Base-by-base conservation (phyloP, 495 filamentous ascomycete genomes). In the Hyaloscypha variabilis region DNA sequence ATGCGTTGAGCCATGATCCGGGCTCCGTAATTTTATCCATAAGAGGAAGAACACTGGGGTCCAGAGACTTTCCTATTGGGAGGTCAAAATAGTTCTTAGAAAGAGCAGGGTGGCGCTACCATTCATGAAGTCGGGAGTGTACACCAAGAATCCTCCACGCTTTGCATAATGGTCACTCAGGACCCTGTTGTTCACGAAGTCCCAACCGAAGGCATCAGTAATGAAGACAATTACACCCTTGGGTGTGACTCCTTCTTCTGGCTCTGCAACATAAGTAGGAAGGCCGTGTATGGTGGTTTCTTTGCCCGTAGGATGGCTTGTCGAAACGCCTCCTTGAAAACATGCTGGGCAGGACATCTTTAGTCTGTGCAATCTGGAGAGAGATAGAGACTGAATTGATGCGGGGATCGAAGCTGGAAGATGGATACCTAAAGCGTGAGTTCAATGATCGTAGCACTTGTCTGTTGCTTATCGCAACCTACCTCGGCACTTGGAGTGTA, bases 171-270 rank as follows among this genome's bases (percentile, higher is more conserved):
- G 61, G 64, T 89, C 85, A 10, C 82, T 80, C 10, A 88, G 71
- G 1, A 85, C 69, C 8, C 86, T 75, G 39, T 77, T 80, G 67
- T 89, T 88, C 24, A 75, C 70, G 25, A 87, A 77, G 8, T 77
- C 69, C 85, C 87, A 89, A 14, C 86, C 86, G 57, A 88, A 86
- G 8, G 82, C 80, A 72, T 88, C 86, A 4, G 84, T 71, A 53
- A 88, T 75, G 60, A 87, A 76, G 55, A 88, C 77, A n/a, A 88
- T 74, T 49, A 84, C 77, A 10, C 80, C 82, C 42, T 81, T 80
- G n/a, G 77, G 73, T 10, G 63, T 59, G 4, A 66, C 54, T 1
- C 60, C 62, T 6, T 69, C 65, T 1, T 72, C 55, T 0, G 82
- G 83, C 13, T 69, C 60, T 2, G 79, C 70, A 14, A 87, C 73